Evolutionary conservation across 202 grass and related monocot species (phyloP).

Genomic region (Carex sylvatica): DNA sequence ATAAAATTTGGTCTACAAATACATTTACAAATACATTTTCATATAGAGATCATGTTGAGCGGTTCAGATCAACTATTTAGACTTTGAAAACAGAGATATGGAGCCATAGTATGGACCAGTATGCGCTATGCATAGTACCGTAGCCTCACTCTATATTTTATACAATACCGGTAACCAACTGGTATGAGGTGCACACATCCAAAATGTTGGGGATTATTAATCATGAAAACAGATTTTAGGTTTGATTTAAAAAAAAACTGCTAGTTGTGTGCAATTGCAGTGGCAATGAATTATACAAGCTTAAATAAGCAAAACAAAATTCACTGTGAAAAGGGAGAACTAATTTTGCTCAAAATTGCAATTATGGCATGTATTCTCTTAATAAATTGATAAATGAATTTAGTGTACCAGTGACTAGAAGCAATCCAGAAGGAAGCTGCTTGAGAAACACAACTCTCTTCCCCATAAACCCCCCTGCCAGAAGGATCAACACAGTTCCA

Average conservation of each 20-base stretch:
- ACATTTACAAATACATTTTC: no score
- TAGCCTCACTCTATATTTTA: neutral
- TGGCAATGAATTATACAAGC: neutral
- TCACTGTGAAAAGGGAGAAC: neutral
- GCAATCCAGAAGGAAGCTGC: conserved; percentile 86
- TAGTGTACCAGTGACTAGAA: conserved; percentile 63
- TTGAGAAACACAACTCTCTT: conserved; percentile 92
- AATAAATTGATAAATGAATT: neutral
- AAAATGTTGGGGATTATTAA: neutral
- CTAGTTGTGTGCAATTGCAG: neutral
- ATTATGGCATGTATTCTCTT: neutral
- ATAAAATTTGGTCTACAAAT: no score
- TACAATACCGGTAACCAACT: neutral
- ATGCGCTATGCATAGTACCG: no score
- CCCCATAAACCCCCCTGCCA: conserved; percentile 93
- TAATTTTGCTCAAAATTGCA: neutral
- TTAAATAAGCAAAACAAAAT: neutral
- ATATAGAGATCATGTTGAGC: no score
- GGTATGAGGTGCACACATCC: neutral
- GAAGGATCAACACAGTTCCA: conserved; percentile 78
- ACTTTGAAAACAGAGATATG: no score
- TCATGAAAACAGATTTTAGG: neutral
- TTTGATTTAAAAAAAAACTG: neutral
- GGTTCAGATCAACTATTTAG: no score
- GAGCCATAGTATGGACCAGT: no score